A percentile compares a stretch with the other conserved stretches of the same genome.
Conservation (phyloP, 352 stramenopile species). For the Phytophthora ohioensis region DNA sequence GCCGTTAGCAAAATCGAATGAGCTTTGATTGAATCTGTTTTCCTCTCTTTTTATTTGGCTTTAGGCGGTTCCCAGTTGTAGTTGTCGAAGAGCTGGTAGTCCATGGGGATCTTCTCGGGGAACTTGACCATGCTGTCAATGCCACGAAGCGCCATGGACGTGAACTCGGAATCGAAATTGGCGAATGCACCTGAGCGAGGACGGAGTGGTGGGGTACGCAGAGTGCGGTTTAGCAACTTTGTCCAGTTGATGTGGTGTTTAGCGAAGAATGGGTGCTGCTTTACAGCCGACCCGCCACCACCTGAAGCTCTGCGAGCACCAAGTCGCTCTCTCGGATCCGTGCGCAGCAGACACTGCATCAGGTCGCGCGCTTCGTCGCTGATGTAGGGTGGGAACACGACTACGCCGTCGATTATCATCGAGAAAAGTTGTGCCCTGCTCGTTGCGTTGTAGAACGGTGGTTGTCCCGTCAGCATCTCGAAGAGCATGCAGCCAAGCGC, state of each 20-base stretch:
- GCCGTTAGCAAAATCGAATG: slow-evolving; percentile 39
- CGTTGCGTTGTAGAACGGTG: slow-evolving; percentile 85
- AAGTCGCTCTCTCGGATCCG: slow-evolving; percentile 67
- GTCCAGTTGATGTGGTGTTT: slow-evolving; percentile 75
- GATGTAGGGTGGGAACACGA: slow-evolving; percentile 67
- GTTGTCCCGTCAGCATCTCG: slow-evolving; percentile 90
- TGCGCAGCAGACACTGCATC: slow-evolving; percentile 57
- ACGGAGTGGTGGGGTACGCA: slow-evolving; percentile 63
- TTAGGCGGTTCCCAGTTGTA: slow-evolving; percentile 82
- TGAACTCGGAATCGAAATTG: slow-evolving; percentile 92
- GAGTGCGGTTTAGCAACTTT: slow-evolving; percentile 49
- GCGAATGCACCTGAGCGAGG: slow-evolving; percentile 72
- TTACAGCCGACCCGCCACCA: slow-evolving; percentile 55
- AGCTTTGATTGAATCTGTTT: slow-evolving; percentile 31
- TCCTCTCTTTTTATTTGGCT: slow-evolving; percentile 31
- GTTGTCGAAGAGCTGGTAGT: slow-evolving; percentile 89
- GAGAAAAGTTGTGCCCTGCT: slow-evolving; percentile 66
- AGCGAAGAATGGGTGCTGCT: slow-evolving; percentile 71
- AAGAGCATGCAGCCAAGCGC: slow-evolving; percentile 87
- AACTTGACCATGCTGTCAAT: slow-evolving; percentile 85
- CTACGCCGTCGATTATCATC: slow-evolving; percentile 58
- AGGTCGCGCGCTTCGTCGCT: slow-evolving; percentile 58
- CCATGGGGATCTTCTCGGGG: slow-evolving; percentile 75
- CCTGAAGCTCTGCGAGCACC: slow-evolving; percentile 45
- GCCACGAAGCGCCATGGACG: slow-evolving; percentile 72